Percentiles rank a stretch among this genome's conserved stretches.
These are phyloP conservation scores for Phaeophleospora eucalypticola DNA, from an alignment of 2,329 filamentous ascomycete species.

Conservation along the genomic window DNA sequence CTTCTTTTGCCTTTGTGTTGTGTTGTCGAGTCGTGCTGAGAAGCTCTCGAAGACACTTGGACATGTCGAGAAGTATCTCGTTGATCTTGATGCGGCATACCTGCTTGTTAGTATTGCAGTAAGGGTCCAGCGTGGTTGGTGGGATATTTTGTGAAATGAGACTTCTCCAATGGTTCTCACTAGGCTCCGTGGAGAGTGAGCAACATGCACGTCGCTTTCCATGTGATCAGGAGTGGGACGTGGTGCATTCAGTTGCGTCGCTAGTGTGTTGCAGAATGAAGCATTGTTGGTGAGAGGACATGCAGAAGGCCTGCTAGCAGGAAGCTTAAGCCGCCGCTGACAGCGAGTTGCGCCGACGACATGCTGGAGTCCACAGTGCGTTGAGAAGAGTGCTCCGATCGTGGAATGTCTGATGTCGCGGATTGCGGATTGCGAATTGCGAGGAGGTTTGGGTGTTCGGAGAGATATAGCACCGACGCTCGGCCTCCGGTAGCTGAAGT, in stretches of 20 bases:
- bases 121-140: background rate
- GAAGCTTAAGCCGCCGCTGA: background rate
- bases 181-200: background rate
- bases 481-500: too few species aligned
- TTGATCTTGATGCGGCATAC: too few species aligned
- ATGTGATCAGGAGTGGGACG: background rate
- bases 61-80: too few species aligned
- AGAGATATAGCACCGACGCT: too few species aligned
- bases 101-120: too few species aligned
- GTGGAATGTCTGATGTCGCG: too few species aligned
- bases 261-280: background rate
- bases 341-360: background rate
- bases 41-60: too few species aligned
- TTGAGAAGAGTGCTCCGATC: too few species aligned
- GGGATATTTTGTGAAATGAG: background rate
- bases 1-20: too few species aligned
- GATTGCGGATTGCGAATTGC: too few species aligned
- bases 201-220: background rate
- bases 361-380: background rate
- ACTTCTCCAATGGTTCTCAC: background rate
- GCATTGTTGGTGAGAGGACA: background rate
- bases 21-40: too few species aligned
- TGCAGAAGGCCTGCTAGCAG: background rate
- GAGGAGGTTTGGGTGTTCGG: too few species aligned
- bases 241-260: background rate